Percentiles rank a stretch among this genome's conserved stretches.
Evolutionary conservation across 2,329 filamentous ascomycete genomes (phyloP).

Genomic region (Cladophialophora exuberans): DNA sequence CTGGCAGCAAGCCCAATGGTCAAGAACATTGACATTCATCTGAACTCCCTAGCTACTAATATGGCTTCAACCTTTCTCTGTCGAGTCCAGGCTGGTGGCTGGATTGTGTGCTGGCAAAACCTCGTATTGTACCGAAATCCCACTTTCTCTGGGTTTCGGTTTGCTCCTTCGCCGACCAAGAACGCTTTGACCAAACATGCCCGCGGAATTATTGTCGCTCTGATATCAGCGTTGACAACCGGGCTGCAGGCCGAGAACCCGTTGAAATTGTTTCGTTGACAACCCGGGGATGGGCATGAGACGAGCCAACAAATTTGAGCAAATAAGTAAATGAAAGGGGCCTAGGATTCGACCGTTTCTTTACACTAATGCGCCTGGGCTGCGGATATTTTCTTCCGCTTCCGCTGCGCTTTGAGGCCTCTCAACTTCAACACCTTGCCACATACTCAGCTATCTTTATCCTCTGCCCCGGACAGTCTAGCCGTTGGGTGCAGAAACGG

Average conservation of each 20-base stretch:
- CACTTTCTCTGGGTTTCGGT: background rate
- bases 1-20: too few species aligned
- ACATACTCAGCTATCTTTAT: too few species aligned
- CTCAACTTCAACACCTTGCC: background rate
- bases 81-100: background rate
- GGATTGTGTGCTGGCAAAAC: background rate
- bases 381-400: background rate
- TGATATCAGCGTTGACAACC: constrained; percentile 17
- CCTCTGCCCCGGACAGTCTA: too few species aligned
- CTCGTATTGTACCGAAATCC: background rate
- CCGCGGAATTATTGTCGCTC: too few species aligned
- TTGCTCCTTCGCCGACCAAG: background rate
- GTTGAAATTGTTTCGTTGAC: constrained; percentile 11
- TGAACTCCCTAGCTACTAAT: too few species aligned
- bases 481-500: constrained; percentile 12
- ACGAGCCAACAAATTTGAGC: constrained; percentile 2
- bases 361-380: constrained; percentile 16
- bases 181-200: background rate
- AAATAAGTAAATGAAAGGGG: background rate
- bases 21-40: too few species aligned
- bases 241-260: constrained; percentile 1
- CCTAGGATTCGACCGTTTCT: constrained; percentile 4
- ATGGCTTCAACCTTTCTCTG: too few species aligned
- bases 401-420: constrained; percentile 13
- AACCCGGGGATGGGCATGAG: constrained; percentile 24